phyloP scores from a whole-genome alignment of 768 basidiomycete genomes.

The Mycena capillaripes region DNA sequence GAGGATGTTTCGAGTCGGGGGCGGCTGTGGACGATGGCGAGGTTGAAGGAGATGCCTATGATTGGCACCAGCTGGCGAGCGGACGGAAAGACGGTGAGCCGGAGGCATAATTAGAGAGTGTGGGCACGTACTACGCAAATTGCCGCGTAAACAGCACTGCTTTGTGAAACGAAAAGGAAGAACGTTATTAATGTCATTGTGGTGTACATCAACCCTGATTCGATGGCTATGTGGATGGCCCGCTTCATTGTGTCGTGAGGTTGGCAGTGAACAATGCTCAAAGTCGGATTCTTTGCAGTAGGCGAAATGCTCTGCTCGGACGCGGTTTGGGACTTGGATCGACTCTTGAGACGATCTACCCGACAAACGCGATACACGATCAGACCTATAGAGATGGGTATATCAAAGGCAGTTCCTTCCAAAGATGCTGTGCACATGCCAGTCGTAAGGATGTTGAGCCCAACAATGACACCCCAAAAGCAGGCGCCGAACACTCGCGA shows the following conservation, averaged over 20 bases:
- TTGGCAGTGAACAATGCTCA: background rate
- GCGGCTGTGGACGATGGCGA: slow-evolving; percentile 24
- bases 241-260: background rate
- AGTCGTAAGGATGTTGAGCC: slow-evolving; percentile 28
- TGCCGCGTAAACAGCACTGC: slow-evolving; percentile 10
- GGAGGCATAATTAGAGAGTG: background rate
- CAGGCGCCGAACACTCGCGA: background rate
- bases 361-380: slow-evolving; percentile 22
- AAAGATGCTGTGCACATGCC: slow-evolving; percentile 3
- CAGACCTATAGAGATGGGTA: background rate
- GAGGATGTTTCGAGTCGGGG: background rate
- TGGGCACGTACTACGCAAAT: slow-evolving; percentile 22
- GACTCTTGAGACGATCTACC: background rate
- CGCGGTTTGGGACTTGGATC: background rate
- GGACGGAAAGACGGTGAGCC: background rate
- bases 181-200: slow-evolving; percentile 18
- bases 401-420: background rate
- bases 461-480: slow-evolving; percentile 30
- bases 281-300: background rate
- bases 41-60: slow-evolving; percentile 36
- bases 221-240: slow-evolving; percentile 15
- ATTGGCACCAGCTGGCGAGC: slow-evolving; percentile 25
- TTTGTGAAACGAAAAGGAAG: slow-evolving; percentile 22
- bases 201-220: slow-evolving; percentile 32
- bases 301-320: slow-evolving; percentile 3